A percentile compares a stretch with the other conserved stretches of the same genome.
Conservation (phyloP, 2,329 filamentous ascomycete species). For the Piedraia hortae region DNA sequence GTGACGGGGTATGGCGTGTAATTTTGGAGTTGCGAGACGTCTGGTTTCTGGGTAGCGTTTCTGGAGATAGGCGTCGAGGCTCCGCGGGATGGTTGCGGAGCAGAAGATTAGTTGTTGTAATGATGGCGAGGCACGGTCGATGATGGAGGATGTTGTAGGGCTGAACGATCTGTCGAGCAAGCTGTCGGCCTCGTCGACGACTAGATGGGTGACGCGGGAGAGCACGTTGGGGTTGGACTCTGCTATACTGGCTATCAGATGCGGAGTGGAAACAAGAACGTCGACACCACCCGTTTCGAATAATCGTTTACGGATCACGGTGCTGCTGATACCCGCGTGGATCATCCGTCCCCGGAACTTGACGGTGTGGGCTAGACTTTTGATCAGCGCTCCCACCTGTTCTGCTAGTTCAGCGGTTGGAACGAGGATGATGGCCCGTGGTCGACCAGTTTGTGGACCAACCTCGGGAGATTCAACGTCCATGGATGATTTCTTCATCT, state of each 20-base stretch:
- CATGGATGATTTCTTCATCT: constrained; percentile 20
- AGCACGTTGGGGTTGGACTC: constrained; percentile 77
- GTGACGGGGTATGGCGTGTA: constrained; percentile 82
- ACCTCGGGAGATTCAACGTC: constrained; percentile 30
- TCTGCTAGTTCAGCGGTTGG: constrained; percentile 77
- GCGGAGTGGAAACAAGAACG: constrained; percentile 63
- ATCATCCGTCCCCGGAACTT: constrained; percentile 72
- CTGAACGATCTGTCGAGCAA: constrained; percentile 83
- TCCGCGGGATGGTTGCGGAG: constrained; percentile 81
- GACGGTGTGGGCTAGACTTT: constrained; percentile 53
- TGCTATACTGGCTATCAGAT: constrained; percentile 66
- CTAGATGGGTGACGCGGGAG: constrained; percentile 64
- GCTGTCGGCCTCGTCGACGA: constrained; percentile 89
- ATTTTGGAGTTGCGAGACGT: constrained; percentile 76
- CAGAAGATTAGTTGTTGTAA: constrained; percentile 72
- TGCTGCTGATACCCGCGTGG: constrained; percentile 47
- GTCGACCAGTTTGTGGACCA: constrained; percentile 47
- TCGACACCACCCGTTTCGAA: constrained; percentile 65
- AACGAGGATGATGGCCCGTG: constrained; percentile 61
- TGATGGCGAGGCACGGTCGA: constrained; percentile 57
- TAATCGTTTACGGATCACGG: constrained; percentile 57
- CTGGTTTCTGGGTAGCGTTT: constrained; percentile 57
- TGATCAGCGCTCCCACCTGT: constrained; percentile 60
- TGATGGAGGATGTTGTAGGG: constrained; percentile 51
- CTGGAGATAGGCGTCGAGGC: constrained; percentile 62